Conservation (phyloP, 163 green algal genomes). For the Prototheca cutis region DNA sequence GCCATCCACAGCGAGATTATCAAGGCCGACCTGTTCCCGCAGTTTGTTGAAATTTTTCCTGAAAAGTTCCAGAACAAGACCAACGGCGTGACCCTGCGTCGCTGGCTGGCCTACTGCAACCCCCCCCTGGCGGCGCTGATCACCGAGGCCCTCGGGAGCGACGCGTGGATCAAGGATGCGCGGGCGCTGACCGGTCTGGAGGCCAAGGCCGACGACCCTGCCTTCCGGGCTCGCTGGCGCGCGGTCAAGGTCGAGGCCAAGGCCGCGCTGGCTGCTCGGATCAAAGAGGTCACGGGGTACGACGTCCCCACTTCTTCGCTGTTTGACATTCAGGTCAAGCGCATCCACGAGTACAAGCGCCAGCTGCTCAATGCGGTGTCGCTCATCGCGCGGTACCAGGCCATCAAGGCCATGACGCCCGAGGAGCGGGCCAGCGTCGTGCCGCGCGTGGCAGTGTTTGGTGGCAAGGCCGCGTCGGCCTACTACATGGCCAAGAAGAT, state of each 20-base stretch:
- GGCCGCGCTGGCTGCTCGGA: conserved; percentile 35
- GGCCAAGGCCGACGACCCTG: conserved; percentile 57
- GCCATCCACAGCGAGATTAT: conserved; percentile 97
- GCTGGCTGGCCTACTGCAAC: conserved; percentile 95
- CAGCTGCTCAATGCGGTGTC: conserved; percentile 95
- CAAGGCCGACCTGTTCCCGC: conserved; percentile 87
- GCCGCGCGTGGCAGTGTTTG: conserved; percentile 87
- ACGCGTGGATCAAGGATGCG: conserved; percentile 88
- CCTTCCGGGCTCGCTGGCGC: conserved; percentile 76
- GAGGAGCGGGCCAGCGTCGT: conserved; percentile 59
- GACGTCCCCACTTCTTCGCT: conserved; percentile 53
- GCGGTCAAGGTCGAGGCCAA: conserved; percentile 80
- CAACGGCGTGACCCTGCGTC: conserved; percentile 74
- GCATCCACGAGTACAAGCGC: conserved; percentile 99
- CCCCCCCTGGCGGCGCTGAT: conserved; percentile 76
- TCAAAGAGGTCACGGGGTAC: conserved; percentile 49
- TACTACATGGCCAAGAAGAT: conserved; percentile 99
- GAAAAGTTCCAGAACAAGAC: conserved; percentile 99
- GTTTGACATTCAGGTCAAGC: conserved; percentile 94
- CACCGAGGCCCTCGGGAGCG: conserved; percentile 68
- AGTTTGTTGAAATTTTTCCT: conserved; percentile 29
- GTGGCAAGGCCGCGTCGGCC: conserved; percentile 93
- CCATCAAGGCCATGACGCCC: conserved; percentile 80
- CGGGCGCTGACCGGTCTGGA: conserved; percentile 64
- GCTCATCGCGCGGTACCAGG: conserved; percentile 92